Evolutionary conservation across 495 filamentous ascomycete species (phyloP).

Genomic region (Lichenothelia convexa): DNA sequence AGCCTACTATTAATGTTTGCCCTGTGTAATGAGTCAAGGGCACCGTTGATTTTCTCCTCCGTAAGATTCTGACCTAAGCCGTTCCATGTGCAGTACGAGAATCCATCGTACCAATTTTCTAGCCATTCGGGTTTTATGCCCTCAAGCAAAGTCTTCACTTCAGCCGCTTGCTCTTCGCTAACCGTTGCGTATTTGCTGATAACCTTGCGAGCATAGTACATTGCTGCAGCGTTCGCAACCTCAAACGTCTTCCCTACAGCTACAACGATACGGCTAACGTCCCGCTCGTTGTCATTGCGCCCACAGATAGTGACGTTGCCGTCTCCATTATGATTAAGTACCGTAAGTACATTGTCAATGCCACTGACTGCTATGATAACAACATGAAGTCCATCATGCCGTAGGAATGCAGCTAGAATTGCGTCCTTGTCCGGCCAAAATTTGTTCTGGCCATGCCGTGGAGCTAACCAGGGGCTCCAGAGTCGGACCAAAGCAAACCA

Average conservation of each 20-base stretch:
- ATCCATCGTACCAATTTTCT: constrained; percentile 76
- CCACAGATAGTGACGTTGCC: constrained; percentile 53
- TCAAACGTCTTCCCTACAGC: constrained; percentile 63
- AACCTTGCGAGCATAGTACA: constrained; percentile 68
- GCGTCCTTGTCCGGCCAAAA: constrained; percentile 59
- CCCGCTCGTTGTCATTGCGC: constrained; percentile 43
- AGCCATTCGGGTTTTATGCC: constrained; percentile 53
- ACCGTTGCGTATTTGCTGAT: constrained; percentile 22
- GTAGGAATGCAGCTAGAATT: constrained; percentile 65
- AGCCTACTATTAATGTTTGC: constrained; percentile 61
- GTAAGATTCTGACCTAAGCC: constrained; percentile 65
- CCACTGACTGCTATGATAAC: constrained; percentile 73
- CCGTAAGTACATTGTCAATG: constrained; percentile 48
- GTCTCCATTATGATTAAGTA: constrained; percentile 44
- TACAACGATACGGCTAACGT: constrained; percentile 45
- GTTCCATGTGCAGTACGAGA: constrained; percentile 84
- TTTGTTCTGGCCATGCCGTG: constrained; percentile 51
- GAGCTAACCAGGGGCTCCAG: constrained; percentile 72
- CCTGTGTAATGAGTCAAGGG: constrained; percentile 50
- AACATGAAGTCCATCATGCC: constrained; percentile 52
- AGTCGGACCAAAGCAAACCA: constrained; percentile 70
- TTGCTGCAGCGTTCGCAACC: constrained; percentile 55
- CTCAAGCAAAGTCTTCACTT: constrained; percentile 24
- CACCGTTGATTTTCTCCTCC: constrained; percentile 58
- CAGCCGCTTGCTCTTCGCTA: constrained; percentile 15